Base-by-base conservation (phyloP, 805 yeast genomes). In the Sugiyamaella valdiviana region DNA sequence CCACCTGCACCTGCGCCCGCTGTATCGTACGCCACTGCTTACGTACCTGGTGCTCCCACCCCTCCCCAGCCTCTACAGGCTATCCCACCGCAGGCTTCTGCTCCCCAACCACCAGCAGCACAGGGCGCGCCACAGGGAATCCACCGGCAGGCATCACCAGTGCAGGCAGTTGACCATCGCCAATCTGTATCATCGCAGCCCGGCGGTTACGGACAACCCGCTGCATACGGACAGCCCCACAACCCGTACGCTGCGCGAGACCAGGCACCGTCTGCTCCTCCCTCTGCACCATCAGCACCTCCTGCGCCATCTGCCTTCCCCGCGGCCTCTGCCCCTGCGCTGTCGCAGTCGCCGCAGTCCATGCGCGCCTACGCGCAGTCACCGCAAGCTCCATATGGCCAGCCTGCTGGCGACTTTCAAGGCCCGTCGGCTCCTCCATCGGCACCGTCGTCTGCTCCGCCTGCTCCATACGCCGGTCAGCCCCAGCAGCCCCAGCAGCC, bases 401-500 rank as follows among this genome's bases (percentile, higher is more conserved):
- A 24, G 29, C 23, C 23, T 15, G 19, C 15, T 5, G n/a, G n/a
- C n/a, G n/a, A n/a, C n/a, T n/a, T n/a, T n/a, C n/a, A n/a, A 16
- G 42, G 9, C n/a, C 26, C 48, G 4, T 39, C 44, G 5, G 46
- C 41, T 35, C 41, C 46, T 17, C 39, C 21, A 38, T 12, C 5
- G 24, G 22, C 44, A 16, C 20, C 38, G 36, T 12, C 42, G 12
- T 16, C 44, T 23, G 44, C n/a, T 41, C 10, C 44, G 14, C 15
- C 37, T 12, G 44, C 44, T 21, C 44, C 44, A n/a, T n/a, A 39
- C 24, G 21, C n/a, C 12, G 42, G 23, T 39, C 42, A 15, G 10
- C 42, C 21, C 14, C 42, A 12, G 15, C 42, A 20, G 42, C 23
- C 21, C 24, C 22, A 16, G 15, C 42, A 20, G 42, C 23, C 21